phyloP scores from a whole-genome alignment of 768 basidiomycete genomes.

The Russula abietina region DNA sequence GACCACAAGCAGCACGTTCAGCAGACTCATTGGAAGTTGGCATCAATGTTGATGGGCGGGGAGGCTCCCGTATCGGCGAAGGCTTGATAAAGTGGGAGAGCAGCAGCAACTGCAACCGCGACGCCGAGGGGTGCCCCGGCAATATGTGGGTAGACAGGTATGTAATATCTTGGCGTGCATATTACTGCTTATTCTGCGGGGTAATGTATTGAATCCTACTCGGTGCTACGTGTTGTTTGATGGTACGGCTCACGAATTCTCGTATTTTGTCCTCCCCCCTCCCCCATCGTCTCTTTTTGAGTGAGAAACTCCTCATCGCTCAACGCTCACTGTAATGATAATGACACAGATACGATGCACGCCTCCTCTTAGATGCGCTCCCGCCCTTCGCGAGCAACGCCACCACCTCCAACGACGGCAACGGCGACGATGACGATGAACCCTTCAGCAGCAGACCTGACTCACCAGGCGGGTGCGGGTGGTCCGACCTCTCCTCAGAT shows the following conservation, averaged over 20 bases:
- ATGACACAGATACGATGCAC: slow-evolving; percentile 64
- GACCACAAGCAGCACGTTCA: slow-evolving; percentile 39
- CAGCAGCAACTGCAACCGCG: too few species aligned
- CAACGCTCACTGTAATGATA: background rate
- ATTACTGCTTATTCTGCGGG: too few species aligned
- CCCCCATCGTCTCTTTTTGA: background rate
- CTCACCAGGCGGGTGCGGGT: slow-evolving; percentile 67
- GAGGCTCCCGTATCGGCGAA: slow-evolving; percentile 27
- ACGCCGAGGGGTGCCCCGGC: background rate
- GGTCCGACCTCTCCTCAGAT: slow-evolving; percentile 84
- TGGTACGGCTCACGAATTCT: background rate
- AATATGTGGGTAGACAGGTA: slow-evolving; percentile 81
- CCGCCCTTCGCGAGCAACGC: slow-evolving; percentile 22
- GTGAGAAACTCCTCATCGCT: background rate
- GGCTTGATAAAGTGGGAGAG: slow-evolving; percentile 32
- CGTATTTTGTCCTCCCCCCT: background rate
- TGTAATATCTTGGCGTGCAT: slow-evolving; percentile 40
- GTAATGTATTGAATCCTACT: background rate
- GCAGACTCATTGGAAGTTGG: slow-evolving; percentile 35
- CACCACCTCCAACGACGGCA: background rate
- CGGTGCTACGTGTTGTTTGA: background rate
- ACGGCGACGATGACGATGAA: background rate
- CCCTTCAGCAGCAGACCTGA: slow-evolving; percentile 29
- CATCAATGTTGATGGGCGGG: slow-evolving; percentile 18
- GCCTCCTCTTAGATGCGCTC: slow-evolving; percentile 60